phyloP scores from a whole-genome alignment of 139 green algal species.

The Coccomyxa sp. region DNA sequence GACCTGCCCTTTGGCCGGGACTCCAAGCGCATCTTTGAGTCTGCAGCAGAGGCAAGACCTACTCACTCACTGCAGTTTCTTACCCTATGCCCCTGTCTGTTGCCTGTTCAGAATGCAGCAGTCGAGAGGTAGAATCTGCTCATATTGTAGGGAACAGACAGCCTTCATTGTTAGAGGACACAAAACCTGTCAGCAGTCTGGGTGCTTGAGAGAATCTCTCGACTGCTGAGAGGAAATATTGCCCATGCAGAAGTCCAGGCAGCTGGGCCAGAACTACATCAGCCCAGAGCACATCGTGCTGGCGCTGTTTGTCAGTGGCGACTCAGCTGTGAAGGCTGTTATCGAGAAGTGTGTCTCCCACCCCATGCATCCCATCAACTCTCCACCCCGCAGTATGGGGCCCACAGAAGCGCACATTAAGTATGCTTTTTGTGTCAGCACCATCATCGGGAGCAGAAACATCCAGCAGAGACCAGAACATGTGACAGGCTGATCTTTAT shows the following conservation, averaged over 20 bases:
- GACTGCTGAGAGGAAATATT: not conserved
- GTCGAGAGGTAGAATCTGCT: no score
- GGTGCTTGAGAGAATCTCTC: not conserved
- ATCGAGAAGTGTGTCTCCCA: not conserved
- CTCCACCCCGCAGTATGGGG: no score
- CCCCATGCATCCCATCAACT: no score
- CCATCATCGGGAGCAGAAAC: no score
- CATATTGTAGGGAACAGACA: no score
- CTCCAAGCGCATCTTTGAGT: conserved; percentile 79
- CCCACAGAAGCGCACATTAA: no score
- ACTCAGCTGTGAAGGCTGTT: not conserved
- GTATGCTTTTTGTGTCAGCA: no score
- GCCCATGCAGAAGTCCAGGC: conserved; percentile 66
- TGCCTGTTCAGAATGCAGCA: not conserved
- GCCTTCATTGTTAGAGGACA: no score
- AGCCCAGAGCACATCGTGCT: conserved; percentile 88
- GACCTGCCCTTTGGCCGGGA: conserved; percentile 74
- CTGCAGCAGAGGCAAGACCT: conserved; percentile 53
- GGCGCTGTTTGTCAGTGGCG: conserved; percentile 52
- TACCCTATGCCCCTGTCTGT: no score
- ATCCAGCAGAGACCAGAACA: no score
- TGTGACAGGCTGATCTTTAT: no score
- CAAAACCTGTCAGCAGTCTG: not conserved
- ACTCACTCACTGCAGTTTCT: not conserved
- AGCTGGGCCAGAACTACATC: conserved; percentile 79